Conservation (phyloP, 768 basidiomycete species). For the Exidia glandulosa region DNA sequence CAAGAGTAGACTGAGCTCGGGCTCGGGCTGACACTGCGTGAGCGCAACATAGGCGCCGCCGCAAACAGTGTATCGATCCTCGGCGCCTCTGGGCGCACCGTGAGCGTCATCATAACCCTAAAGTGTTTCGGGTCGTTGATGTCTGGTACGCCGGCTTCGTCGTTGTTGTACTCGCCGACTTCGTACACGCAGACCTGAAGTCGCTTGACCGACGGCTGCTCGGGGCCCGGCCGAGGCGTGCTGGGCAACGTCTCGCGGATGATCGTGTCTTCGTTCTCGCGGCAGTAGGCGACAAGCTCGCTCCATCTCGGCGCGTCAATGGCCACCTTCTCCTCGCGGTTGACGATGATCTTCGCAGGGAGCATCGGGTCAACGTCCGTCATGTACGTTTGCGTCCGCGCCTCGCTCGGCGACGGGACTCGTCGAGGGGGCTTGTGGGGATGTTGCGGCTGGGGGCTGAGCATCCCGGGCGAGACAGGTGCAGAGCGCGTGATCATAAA, state of each 20-base stretch:
- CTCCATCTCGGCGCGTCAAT: neutral
- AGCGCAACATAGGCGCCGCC: too few species aligned
- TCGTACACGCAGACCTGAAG: neutral
- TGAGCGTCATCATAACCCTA: neutral
- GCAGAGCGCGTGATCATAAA: neutral
- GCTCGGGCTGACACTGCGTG: too few species aligned
- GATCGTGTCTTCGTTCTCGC: neutral
- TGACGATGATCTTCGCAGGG: neutral
- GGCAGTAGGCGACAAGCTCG: neutral
- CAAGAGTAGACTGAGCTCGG: neutral
- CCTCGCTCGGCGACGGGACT: neutral
- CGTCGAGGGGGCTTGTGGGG: neutral
- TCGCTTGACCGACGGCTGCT: neutral
- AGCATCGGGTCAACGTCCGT: neutral
- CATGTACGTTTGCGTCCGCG: neutral
- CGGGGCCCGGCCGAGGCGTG: neutral
- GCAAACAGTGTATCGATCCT: too few species aligned
- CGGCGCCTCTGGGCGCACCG: neutral
- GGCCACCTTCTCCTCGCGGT: neutral
- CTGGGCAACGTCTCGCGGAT: neutral
- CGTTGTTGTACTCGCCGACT: neutral
- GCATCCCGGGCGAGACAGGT: neutral
- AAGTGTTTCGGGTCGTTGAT: neutral
- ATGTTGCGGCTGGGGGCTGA: neutral
- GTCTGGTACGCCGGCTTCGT: neutral